Evolutionary conservation across 169 alveolate genomes (phyloP), one percentile per base, ranked within the genome.

Genomic region (Ichthyophthirius multifiliis): DNA sequence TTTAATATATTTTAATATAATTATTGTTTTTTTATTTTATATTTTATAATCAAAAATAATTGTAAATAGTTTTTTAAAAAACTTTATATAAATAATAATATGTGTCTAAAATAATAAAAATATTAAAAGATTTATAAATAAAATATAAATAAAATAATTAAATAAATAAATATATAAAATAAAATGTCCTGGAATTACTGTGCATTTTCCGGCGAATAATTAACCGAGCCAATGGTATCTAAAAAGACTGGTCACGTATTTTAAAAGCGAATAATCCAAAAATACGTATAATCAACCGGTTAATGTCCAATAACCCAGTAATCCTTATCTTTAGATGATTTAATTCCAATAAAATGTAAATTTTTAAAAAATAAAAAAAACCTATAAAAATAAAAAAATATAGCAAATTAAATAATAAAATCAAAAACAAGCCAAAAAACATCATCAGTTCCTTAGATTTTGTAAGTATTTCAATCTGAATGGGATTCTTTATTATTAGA

Each of bases 401-500:
- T n/a, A n/a, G n/a, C n/a, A n/a, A n/a, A n/a, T n/a, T n/a, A n/a
- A n/a, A n/a, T n/a, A n/a, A n/a, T n/a, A n/a, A n/a, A n/a, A n/a
- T n/a, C n/a, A n/a, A n/a, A 34, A 67, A 32, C 15, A 96, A 96
- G 43, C 99, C 99, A 1, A 85, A 99, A 63, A 2, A 97, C 98
- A 6, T 89, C 96, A 43, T 92, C 98, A 62, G 94, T 98, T 20
- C 99, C 99, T 0, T 98, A 99, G 1, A 77, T 98, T 9, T 84
- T 98, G 1, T 87, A 97, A 3, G 86, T 96, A 41, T 78, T 98
- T 41, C 95, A 97, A 88, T 94, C 95, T 16, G 99, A 98, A 75
- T 98, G 99, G 99, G 99, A 98, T 55, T 91, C 99, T 2, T 79
- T 96, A 34, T 96, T 97, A 89, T 86, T 97, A 37, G 99, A 98